Conservation (phyloP, 2,329 filamentous ascomycete genomes). For the Penicillium sp. region DNA sequence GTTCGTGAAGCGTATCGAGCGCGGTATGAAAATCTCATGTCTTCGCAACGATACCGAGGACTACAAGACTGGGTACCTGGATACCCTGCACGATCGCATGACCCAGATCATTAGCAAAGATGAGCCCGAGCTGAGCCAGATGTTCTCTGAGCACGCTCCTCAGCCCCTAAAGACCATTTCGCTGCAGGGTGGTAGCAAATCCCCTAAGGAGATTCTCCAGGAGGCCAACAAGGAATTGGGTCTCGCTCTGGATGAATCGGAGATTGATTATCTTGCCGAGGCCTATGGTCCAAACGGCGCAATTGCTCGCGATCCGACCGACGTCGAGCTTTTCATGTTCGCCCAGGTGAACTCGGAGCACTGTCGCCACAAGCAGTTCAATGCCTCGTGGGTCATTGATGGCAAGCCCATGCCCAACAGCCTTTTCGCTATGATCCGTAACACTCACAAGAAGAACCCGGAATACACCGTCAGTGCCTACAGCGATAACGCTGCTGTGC, state of each 20-base stretch:
- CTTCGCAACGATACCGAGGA: conserved; percentile 56
- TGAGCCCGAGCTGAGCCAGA: conserved; percentile 66
- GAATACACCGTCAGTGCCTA: conserved; percentile 90
- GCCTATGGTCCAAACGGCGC: conserved; percentile 66
- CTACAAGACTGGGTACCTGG: conserved; percentile 56
- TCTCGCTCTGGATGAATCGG: conserved; percentile 79
- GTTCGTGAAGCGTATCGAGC: conserved; percentile 75
- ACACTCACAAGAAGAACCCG: conserved; percentile 78
- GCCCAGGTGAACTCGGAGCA: conserved; percentile 99
- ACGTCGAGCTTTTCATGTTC: conserved; percentile 99
- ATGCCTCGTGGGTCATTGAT: conserved; percentile 93
- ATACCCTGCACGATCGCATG: conserved; percentile 89
- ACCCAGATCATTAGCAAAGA: conserved; percentile 73
- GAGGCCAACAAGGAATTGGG: conserved; percentile 82
- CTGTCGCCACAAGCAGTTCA: conserved; percentile 87
- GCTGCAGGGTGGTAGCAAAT: conserved; percentile 63
- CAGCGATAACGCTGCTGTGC: conserved; percentile 95
- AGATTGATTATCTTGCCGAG: conserved; percentile 93
- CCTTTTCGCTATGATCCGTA: conserved; percentile 93
- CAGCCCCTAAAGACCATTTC: conserved; percentile 71
- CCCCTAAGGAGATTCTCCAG: conserved; percentile 69
- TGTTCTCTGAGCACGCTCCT: conserved; percentile 72
- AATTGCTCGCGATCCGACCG: conserved; percentile 66
- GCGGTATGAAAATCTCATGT: conserved; percentile 74
- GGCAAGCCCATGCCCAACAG: conserved; percentile 74